Evolutionary conservation across 2,329 filamentous ascomycete genomes (phyloP).

Genomic region (Ceratocystis harringtonii): DNA sequence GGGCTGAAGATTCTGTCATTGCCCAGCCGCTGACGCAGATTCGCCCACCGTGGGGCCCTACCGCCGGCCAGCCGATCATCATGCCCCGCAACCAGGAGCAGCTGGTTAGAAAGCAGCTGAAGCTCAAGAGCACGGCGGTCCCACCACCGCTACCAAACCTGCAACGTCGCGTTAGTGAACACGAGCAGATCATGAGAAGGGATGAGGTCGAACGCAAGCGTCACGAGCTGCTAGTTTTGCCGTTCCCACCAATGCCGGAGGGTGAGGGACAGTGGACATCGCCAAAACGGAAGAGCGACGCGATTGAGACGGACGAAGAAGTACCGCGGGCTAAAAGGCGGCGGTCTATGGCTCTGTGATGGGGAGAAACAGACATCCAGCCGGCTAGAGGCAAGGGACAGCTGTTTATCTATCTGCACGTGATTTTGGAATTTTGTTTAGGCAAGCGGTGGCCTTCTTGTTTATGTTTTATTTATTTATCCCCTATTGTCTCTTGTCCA

Average conservation of each 20-base stretch:
- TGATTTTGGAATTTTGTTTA: not conserved
- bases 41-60: not conserved
- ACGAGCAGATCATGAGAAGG: not conserved
- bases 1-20: constrained; percentile 6
- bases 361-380: not conserved
- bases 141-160: not conserved
- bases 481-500: too few species aligned
- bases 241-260: constrained; percentile 30
- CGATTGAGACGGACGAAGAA: not conserved
- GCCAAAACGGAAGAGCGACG: not conserved
- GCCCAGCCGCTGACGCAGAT: not conserved
- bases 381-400: too few species aligned
- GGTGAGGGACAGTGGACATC: not conserved
- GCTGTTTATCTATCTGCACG: too few species aligned
- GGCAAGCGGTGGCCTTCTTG: not conserved
- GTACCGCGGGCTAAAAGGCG: constrained; percentile 1
- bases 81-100: not conserved
- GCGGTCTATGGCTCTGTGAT: constrained; percentile 4
- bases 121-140: not conserved
- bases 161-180: not conserved
- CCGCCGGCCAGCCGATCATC: not conserved
- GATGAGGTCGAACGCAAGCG: constrained; percentile 1
- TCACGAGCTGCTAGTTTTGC: constrained; percentile 23
- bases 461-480: not conserved
- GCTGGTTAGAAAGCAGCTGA: not conserved